Percentiles rank a stretch among this genome's conserved stretches.
phyloP scores from a whole-genome alignment of 805 yeast genomes.

The Hanseniaspora nectarophila region DNA sequence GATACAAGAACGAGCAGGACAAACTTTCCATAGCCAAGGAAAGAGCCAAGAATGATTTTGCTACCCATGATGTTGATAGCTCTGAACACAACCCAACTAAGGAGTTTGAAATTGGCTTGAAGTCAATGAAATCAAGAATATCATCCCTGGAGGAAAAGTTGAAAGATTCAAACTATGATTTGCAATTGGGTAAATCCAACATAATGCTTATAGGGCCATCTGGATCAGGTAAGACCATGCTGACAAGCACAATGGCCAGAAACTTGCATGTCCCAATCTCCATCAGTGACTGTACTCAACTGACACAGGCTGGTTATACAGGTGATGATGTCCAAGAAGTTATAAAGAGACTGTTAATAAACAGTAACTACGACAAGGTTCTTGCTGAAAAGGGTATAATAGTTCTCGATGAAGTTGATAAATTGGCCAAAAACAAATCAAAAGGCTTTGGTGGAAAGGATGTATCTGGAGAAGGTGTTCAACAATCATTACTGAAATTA shows the following conservation, averaged over 20 bases:
- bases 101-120: conserved; percentile 27
- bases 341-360: conserved; percentile 39
- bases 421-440: conserved; percentile 38
- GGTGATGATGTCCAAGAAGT: conserved; percentile 55
- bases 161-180: conserved; percentile 27
- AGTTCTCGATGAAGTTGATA: conserved; percentile 50
- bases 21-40: conserved; percentile 14
- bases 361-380: conserved; percentile 41
- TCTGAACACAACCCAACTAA: conserved; percentile 19
- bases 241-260: conserved; percentile 44
- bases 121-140: conserved; percentile 19
- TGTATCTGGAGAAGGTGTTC: conserved; percentile 56
- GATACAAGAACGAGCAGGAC: conserved; percentile 13
- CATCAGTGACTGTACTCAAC: conserved; percentile 49
- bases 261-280: conserved; percentile 45
- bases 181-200: conserved; percentile 46
- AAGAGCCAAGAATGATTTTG: conserved; percentile 24
- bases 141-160: not conserved
- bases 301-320: conserved; percentile 54
- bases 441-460: conserved; percentile 39
- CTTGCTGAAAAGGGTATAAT: conserved; percentile 46
- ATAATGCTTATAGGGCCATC: conserved; percentile 48
- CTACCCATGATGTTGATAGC: conserved; percentile 19
- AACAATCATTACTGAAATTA: conserved; percentile 45
- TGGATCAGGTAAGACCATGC: conserved; percentile 50